Base-by-base conservation (phyloP, 2,329 filamentous ascomycete genomes). In the Madurella mycetomatis region DNA sequence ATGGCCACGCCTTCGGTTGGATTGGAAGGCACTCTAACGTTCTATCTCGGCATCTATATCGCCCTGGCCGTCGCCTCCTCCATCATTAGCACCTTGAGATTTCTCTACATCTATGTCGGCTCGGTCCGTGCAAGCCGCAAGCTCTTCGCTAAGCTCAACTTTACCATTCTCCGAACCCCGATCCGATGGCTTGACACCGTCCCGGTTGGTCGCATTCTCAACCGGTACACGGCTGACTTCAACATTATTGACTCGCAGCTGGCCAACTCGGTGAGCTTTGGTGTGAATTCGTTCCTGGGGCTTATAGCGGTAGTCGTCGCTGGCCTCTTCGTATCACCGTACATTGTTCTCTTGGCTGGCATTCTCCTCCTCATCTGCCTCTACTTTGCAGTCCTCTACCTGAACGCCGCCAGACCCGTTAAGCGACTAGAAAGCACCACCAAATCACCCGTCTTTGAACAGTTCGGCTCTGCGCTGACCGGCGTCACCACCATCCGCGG, bases 101-200 rank as follows among this genome's bases (percentile, higher is more conserved):
- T 83, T 68, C 79, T 78, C 54, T 83, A 82, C 66, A 73, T 87
- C 5, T 88, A 84, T 62, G 61, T 73, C 8, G 84, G 85, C 46
- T 86, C 86, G 12, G 76, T 91, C 61, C 78, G 76, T 54, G 87
- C 87, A 2, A 90, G 87, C n/a, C 76, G 82, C 40, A 72, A 72
- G 43, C 74, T 92, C 3, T 92, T 91, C 59, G 77, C 82, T 18
- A 79, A 79, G 49, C 79, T 91, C 58, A 82, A 85, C 42, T 83
- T 81, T 60, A 77, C 82, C 0, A 78, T 92, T 11, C 75, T 92
- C 3, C 81, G 86, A 16, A 84, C 88, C 5, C 88, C 87, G 1
- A 74, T 92, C n/a, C 77, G 87, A 57, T 91, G 87, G 86, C 77
- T 92, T 39, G 88, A 92, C 65, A 92, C 88, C 0, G 85, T 90